Conservation (phyloP, 1,284 basidiomycete species). For the Salmacisia buchloeana region DNA sequence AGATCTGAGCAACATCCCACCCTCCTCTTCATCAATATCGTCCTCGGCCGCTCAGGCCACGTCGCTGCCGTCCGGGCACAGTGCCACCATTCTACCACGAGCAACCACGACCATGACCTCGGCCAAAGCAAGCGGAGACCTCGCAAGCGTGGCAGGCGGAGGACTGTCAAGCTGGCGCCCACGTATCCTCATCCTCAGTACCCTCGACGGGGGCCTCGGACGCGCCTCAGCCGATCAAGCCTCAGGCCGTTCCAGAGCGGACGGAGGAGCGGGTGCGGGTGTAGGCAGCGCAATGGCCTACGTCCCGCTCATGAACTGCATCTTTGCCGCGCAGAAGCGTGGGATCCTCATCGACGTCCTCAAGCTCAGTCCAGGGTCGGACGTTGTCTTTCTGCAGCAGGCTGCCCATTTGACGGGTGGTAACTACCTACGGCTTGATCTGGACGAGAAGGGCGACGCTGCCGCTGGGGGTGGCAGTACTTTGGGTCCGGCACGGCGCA, state of each 20-base stretch:
- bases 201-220: background rate
- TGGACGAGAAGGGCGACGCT: slow-evolving; percentile 78
- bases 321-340: slow-evolving; percentile 93
- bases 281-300: slow-evolving; percentile 53
- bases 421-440: slow-evolving; percentile 77
- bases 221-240: too few species aligned
- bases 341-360: slow-evolving; percentile 90
- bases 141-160: background rate
- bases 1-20: slow-evolving; percentile 2
- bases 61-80: background rate
- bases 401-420: slow-evolving; percentile 91
- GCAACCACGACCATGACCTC: background rate
- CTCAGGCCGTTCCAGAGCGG: background rate
- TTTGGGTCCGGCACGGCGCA: too few species aligned
- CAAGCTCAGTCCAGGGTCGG: slow-evolving; percentile 73
- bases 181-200: slow-evolving; percentile 78
- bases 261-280: background rate
- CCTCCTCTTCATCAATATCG: background rate
- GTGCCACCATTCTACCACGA: background rate
- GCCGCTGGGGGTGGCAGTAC: too few species aligned
- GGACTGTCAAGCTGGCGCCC: slow-evolving; percentile 20
- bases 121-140: background rate
- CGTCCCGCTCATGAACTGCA: slow-evolving; percentile 98
- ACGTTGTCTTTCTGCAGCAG: slow-evolving; percentile 94
- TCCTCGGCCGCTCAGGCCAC: background rate